Evolutionary conservation across 129 eudicot species (phyloP).

Genomic region (Chrysanthemum lavandulifolium): DNA sequence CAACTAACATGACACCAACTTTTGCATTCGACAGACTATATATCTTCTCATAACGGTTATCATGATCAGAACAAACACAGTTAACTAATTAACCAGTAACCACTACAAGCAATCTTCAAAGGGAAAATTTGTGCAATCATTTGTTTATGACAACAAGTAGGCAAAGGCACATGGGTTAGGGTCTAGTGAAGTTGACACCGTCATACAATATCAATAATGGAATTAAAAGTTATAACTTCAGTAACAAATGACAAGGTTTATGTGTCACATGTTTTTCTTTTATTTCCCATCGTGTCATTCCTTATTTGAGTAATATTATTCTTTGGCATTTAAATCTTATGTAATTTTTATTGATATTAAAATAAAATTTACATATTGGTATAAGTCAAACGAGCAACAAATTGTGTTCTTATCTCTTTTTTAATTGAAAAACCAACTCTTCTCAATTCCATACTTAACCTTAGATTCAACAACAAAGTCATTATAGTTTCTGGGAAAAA

Average conservation of each 20-base stretch:
- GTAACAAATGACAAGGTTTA: slow-evolving; percentile 11
- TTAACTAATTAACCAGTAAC: slow-evolving; percentile 3
- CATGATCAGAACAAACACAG: slow-evolving; percentile 3
- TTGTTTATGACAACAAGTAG: slow-evolving; percentile 25
- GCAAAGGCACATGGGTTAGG: slow-evolving; percentile 34
- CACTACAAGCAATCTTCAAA: slow-evolving; percentile 14
- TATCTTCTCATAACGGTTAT: slow-evolving; percentile 15
- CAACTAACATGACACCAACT: slow-evolving; percentile 9
- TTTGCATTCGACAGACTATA: neutral
- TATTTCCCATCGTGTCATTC: neutral
- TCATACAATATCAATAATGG: slow-evolving; percentile 4
- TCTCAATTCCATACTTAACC: too few species aligned
- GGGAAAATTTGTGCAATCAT: slow-evolving; percentile 10
- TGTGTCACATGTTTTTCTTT: slow-evolving; percentile 7
- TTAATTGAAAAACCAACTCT: too few species aligned
- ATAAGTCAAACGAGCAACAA: too few species aligned
- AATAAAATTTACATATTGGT: too few species aligned
- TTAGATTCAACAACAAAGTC: too few species aligned
- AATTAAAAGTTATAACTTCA: slow-evolving; percentile 18
- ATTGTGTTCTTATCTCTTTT: too few species aligned
- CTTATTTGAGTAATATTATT: too few species aligned
- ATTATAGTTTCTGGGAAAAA: too few species aligned
- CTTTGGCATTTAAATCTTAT: neutral
- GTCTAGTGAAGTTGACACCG: slow-evolving; percentile 7
- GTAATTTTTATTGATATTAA: too few species aligned